Conservation (phyloP, 495 filamentous ascomycete species). For the Penicilliopsis zonata region DNA sequence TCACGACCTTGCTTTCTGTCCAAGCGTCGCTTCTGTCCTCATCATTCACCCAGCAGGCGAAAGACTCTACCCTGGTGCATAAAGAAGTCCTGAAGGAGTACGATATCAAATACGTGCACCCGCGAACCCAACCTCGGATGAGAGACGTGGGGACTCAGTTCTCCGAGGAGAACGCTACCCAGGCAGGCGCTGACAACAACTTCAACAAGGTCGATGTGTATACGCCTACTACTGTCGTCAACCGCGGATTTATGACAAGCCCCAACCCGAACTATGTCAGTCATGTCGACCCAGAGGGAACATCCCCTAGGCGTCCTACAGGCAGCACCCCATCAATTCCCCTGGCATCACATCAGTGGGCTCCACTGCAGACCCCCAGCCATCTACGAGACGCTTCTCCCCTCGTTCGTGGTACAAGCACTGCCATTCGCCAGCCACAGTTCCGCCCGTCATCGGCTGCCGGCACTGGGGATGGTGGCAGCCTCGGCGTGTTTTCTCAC, state of each 20-base stretch:
- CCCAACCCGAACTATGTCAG: constrained; percentile 81
- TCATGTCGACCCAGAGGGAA: constrained; percentile 61
- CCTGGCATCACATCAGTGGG: constrained; percentile 14
- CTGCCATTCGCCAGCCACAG: constrained; percentile 45
- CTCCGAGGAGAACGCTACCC: constrained; percentile 24
- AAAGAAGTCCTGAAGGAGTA: constrained; percentile 93
- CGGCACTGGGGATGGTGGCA: constrained; percentile 59
- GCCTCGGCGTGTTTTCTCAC: constrained; percentile 66
- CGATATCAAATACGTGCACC: constrained; percentile 89
- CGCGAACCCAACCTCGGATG: constrained; percentile 65
- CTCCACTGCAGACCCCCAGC: constrained; percentile 29
- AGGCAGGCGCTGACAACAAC: constrained; percentile 33
- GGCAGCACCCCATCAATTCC: constrained; percentile 15
- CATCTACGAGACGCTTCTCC: constrained; percentile 41
- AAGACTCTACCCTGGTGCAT: constrained; percentile 72
- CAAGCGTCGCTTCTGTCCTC: constrained; percentile 63
- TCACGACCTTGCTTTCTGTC: constrained; percentile 59
- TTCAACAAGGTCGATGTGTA: constrained; percentile 51
- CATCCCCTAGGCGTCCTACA: constrained; percentile 19
- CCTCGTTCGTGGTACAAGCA: constrained; percentile 25
- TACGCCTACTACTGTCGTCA: constrained; percentile 65
- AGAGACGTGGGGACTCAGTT: constrained; percentile 78
- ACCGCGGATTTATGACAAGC: constrained; percentile 70
- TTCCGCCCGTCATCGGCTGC: constrained; percentile 31
- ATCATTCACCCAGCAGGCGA: constrained; percentile 69